Base-by-base conservation (phyloP, 2,329 filamentous ascomycete species). In the Leptographium procerum region DNA sequence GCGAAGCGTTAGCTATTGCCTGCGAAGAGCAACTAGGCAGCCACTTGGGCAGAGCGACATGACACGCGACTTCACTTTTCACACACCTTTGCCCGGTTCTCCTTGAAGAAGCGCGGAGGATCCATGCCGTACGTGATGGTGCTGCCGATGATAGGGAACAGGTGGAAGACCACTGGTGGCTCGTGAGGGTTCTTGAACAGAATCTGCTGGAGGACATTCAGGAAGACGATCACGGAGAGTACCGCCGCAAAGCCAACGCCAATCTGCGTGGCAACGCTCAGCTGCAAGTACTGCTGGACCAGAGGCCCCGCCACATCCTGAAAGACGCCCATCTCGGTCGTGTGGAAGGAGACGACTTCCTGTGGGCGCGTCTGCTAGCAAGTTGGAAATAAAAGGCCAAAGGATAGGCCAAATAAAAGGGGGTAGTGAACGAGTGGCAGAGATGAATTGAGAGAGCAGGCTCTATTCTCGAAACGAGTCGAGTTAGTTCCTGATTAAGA, bases 91-190 rank as follows among this genome's bases (percentile, higher is more conserved):
- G 79, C 73, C 61, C 81, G 81, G 73, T 81, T 82, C 70, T 78
- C 84, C 81, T 66, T 78, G 77, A 96, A 96, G 80, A 96, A 97
- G 56, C 77, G 79, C 68, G 89, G 91, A 19, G 92, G 92, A 68
- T 97, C 90, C 73, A 96, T 96, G 72, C 92, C 92, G 75, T 97
- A 99, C 51, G 84, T 88, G 66, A 97, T 78, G 61, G 94, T 96
- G 76, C 87, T 96, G 63, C 92, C 92, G 67, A 99, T 80, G 65
- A 95, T 74, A 60, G 88, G 89, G 67, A 92, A 79, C 82, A 83
- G 88, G 72, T 90, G 87, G 71, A 91, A 92, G 62, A 92, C 87
- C 59, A 91, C 66, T 1, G 88, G 88, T 33, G 88, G 88, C 70
- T 91, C 87, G 70, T 91, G 88, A 56, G 87, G 82, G 66, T 91